Base-by-base conservation (phyloP, 2,329 filamentous ascomycete genomes). In the Trichoderma endophyticum region DNA sequence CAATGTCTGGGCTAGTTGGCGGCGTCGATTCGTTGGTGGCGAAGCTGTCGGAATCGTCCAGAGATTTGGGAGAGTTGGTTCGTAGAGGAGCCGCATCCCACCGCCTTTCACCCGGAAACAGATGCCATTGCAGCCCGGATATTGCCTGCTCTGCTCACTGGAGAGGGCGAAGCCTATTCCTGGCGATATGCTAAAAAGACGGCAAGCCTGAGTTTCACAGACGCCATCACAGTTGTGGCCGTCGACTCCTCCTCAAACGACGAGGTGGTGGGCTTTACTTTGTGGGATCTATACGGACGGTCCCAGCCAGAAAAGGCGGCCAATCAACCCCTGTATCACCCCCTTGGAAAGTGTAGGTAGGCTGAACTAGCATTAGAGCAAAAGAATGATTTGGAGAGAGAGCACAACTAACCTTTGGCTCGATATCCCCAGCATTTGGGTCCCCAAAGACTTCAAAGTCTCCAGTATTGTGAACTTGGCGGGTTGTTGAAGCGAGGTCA, bases 1-100 rank as follows among this genome's bases (percentile, higher is more conserved):
- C 87, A 57, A 89, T 86, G 77, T 93, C 92, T 2, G 92, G 92
- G 77, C 90, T 90, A 30, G 90, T 92, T 21, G 90, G 90, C 61
- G 89, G 87, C 34, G 90, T 91, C 30, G 88, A 89, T 32, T 82
- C 83, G 64, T 80, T 81, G 12, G 80, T 86, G 26, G 84, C 87
- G 48, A 85, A 82, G 71, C 88, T 88, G 76, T 95, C 93, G 5
- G 91, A 94, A 75, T 95, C 93, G 72, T 92, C 90, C 56, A 89
- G 89, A 4, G 91, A 92, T 75, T 87, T 83, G 3, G 87, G 84
- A 7, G 83, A 84, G 77, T 85, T 85, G 78, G 84, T 84, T 51
- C 87, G 88, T 12, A 84, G 77, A 51, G 56, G 26, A 34, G 56
- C 56, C 32, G 32, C 32, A 34, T 34, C 32, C 11, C 32, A 34